A percentile compares a stretch with the other conserved stretches of the same genome.
Evolutionary conservation across 306 rosid genomes (phyloP).

Genomic region (Cajanus cajan): DNA sequence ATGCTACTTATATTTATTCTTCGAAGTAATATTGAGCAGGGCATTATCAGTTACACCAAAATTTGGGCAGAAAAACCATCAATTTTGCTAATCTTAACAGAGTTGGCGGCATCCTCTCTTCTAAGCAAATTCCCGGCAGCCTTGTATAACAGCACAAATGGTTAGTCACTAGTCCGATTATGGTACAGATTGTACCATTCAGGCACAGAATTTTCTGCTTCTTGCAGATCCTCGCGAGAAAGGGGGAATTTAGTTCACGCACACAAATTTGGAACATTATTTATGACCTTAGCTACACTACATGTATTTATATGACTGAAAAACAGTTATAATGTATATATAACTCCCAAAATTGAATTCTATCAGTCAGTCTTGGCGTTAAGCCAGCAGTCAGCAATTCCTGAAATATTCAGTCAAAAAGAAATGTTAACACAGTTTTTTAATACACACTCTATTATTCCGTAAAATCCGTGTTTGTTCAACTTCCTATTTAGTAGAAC

Average conservation of each 20-base stretch:
- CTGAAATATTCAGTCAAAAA: neutral
- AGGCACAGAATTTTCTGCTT: neutral
- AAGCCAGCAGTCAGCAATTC: neutral
- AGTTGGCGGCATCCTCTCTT: neutral
- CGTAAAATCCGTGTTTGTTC: no score
- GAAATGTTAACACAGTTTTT: neutral
- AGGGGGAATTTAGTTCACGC: neutral
- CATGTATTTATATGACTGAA: neutral
- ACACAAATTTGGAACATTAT: neutral
- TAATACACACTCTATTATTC: no score
- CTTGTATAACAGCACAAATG: neutral
- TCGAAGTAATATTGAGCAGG: neutral
- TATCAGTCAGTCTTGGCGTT: neutral
- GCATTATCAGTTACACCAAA: neutral
- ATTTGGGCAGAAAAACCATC: slow-evolving; percentile 1
- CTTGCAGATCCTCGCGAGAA: no score
- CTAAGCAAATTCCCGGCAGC: neutral
- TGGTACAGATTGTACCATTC: neutral
- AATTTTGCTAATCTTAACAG: neutral
- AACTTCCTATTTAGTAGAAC: no score
- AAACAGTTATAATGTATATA: neutral
- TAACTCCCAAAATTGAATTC: neutral
- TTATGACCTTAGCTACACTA: neutral
- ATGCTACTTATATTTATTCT: neutral
- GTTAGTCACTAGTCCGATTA: neutral